These are phyloP conservation scores for Stagonosporopsis tanaceti DNA, from an alignment of 2,329 filamentous ascomycete species.

Conservation along the genomic window DNA sequence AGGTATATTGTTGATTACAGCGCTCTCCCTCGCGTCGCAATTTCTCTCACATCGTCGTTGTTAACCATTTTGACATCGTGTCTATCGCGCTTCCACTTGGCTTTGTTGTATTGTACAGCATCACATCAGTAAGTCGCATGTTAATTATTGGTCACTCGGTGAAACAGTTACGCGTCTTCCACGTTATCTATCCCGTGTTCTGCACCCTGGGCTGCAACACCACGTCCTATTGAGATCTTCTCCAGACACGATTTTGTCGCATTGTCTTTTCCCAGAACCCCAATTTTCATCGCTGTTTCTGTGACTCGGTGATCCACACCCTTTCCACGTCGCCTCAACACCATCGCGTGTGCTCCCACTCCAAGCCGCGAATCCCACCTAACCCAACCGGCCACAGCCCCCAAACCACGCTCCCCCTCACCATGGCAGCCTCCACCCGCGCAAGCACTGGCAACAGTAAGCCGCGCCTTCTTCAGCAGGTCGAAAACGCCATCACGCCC, in stretches of 20 bases:
- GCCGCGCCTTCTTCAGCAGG: slow-evolving; percentile 60
- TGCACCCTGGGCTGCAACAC: background rate
- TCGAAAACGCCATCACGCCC: slow-evolving; percentile 55
- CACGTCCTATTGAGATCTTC: background rate
- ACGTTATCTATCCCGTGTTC: background rate
- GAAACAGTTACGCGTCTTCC: background rate
- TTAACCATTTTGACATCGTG: background rate
- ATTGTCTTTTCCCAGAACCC: background rate
- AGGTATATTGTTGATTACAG: slow-evolving; percentile 1
- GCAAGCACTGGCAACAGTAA: slow-evolving; percentile 48
- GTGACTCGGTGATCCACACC: too few relatives aligned
- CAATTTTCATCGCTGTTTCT: background rate
- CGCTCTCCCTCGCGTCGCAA: slow-evolving; percentile 15
- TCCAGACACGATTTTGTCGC: background rate
- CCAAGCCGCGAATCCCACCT: background rate
- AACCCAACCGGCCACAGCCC: slow-evolving; percentile 1
- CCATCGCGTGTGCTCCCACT: background rate
- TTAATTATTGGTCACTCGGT: background rate
- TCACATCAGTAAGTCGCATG: slow-evolving; percentile 5
- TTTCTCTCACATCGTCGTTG: background rate
- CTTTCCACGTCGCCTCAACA: too few relatives aligned
- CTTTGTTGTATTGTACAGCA: background rate
- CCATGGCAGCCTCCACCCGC: slow-evolving; percentile 18
- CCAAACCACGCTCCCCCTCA: background rate
- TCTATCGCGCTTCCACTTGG: background rate